phyloP scores from a whole-genome alignment of 768 basidiomycete genomes.

The Boletus edulis region DNA sequence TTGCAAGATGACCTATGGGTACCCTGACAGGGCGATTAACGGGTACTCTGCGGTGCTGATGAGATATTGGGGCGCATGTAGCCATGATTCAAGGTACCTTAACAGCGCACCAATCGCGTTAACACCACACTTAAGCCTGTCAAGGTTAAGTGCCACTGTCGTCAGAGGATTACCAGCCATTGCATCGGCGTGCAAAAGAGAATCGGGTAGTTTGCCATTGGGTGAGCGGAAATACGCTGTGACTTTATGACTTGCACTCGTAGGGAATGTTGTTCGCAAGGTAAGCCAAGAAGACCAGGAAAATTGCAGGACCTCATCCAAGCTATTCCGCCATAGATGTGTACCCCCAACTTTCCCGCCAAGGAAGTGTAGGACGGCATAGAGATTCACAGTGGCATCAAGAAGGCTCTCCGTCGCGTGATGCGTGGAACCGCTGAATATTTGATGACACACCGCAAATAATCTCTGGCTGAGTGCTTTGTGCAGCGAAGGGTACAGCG shows the following conservation, averaged over 20 bases:
- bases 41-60: constrained; percentile 40
- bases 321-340: constrained; percentile 68
- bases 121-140: constrained; percentile 56
- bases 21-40: constrained; percentile 63
- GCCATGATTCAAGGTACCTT: constrained; percentile 35
- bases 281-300: constrained; percentile 61
- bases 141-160: constrained; percentile 53
- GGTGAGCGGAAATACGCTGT: neutral
- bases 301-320: constrained; percentile 67
- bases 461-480: constrained; percentile 53
- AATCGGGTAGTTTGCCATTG: constrained; percentile 9
- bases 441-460: constrained; percentile 50
- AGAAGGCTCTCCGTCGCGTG: constrained; percentile 39
- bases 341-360: constrained; percentile 79
- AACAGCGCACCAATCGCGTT: constrained; percentile 53
- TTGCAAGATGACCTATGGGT: constrained; percentile 61
- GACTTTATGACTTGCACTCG: constrained; percentile 29
- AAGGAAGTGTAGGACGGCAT: constrained; percentile 60
- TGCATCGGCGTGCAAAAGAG: constrained; percentile 12
- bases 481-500: constrained; percentile 66
- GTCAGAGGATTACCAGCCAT: constrained; percentile 46
- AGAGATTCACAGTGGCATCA: constrained; percentile 54
- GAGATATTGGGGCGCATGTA: neutral
- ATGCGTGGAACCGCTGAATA: constrained; percentile 54
- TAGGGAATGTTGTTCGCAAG: constrained; percentile 59